These are phyloP conservation scores for Fusarium piperis DNA, from an alignment of 2,329 filamentous ascomycete genomes.

Conservation along the genomic window DNA sequence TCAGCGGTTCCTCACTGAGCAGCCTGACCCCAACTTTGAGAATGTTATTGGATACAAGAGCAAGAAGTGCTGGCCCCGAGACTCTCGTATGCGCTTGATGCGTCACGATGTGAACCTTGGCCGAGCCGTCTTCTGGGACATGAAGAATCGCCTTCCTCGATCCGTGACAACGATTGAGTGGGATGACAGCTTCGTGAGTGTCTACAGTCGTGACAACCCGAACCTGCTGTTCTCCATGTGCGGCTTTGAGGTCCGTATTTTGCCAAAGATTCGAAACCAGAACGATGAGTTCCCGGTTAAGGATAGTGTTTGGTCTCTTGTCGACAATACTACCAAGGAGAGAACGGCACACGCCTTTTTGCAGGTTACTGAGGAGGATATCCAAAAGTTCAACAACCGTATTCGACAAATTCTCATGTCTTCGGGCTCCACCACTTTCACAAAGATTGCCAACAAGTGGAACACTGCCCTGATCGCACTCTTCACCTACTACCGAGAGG, in stretches of 20 bases:
- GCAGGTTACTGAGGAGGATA: slow-evolving; percentile 97
- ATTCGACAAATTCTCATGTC: slow-evolving; percentile 99
- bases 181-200: slow-evolving; percentile 98
- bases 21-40: slow-evolving; percentile 98
- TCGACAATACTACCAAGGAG: slow-evolving; percentile 96
- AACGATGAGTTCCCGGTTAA: slow-evolving; percentile 98
- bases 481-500: slow-evolving; percentile 98
- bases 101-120: slow-evolving; percentile 98
- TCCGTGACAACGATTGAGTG: slow-evolving; percentile 98
- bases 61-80: slow-evolving; percentile 99
- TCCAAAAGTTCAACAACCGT: slow-evolving; percentile 98
- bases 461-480: slow-evolving; percentile 96
- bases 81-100: slow-evolving; percentile 98
- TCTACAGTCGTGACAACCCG: slow-evolving; percentile 97
- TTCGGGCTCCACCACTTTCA: slow-evolving; percentile 98
- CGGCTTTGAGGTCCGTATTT: slow-evolving; percentile 94
- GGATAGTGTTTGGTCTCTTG: slow-evolving; percentile 97
- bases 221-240: slow-evolving; percentile 98
- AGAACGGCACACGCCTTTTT: slow-evolving; percentile 97
- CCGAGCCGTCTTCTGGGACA: slow-evolving; percentile 97
- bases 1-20: slow-evolving; percentile 96
- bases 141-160: slow-evolving; percentile 94
- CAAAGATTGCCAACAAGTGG: slow-evolving; percentile 99
- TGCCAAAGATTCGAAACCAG: slow-evolving; percentile 93
- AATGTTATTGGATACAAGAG: slow-evolving; percentile 99